phyloP scores from a whole-genome alignment of 306 rosid genomes.

The Lathyrus tuberosus region DNA sequence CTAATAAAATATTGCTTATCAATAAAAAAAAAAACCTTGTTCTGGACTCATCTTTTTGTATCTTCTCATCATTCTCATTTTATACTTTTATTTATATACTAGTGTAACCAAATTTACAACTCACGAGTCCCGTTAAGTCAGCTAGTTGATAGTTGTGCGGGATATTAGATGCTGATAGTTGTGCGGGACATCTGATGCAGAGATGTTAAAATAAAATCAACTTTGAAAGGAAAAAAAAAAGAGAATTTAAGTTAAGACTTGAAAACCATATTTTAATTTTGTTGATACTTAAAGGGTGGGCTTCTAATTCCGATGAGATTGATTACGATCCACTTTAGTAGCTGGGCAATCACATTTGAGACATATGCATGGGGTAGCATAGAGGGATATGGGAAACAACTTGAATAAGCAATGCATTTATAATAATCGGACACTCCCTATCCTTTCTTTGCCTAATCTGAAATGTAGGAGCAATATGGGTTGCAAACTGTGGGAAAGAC shows the following conservation, averaged over 20 bases:
- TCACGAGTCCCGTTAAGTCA: no score
- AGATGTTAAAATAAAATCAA: no score
- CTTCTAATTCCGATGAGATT: conserved; percentile 56
- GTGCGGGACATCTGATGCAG: no score
- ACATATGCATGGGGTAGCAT: conserved; percentile 26
- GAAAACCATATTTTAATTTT: conserved; percentile 17
- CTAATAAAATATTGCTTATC: no score
- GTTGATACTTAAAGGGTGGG: conserved; percentile 43
- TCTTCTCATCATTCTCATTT: neutral
- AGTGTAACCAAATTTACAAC: no score
- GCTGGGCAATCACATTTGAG: conserved; percentile 46
- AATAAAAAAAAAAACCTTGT: no score
- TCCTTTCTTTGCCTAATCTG: conserved; percentile 35
- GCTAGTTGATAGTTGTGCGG: no score
- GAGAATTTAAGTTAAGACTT: neutral
- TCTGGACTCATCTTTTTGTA: neutral
- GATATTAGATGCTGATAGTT: no score
- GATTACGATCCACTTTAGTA: conserved; percentile 26
- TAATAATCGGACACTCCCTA: conserved; percentile 33
- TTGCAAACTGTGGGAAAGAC: conserved; percentile 30
- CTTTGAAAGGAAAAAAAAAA: no score
- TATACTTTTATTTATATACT: no score
- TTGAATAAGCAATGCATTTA: conserved; percentile 40
- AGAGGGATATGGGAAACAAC: conserved; percentile 35
- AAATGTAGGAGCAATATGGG: conserved; percentile 36